Base-by-base conservation (phyloP, 805 yeast species). In the Kurtzmaniella cleridarum region DNA sequence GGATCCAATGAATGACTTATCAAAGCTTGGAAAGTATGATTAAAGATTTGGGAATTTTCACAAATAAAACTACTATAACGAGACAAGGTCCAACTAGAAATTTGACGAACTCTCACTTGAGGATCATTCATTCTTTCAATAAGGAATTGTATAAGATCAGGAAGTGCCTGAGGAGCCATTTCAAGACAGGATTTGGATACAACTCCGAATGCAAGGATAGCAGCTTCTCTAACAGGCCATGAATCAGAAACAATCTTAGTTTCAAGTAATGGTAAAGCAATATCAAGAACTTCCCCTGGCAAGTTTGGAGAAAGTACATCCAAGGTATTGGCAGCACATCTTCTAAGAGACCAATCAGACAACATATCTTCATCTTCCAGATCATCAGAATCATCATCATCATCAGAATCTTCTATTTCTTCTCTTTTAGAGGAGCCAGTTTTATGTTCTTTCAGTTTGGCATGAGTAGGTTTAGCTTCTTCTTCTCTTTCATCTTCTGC, bases 161-260 rank as follows among this genome's bases (percentile, higher is more conserved):
- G 95, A 30, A 93, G 66, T 49, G 84, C 84, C 30, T 77, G 78
- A 15, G 79, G 62, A 4, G 89, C 80, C 38, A 76, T 71, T 40
- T 82, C 86, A 34, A 82, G 68, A 48, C 95, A 89, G 47, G 96
- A 95, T 49, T 84, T 90, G 28, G 95, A 86, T 53, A 91, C 81
- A 23, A 98, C 98, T 45, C 98, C 98, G 54, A 93, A 75, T 1
- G 98, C 97, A 34, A 93, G 69, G 20, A 93, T 90, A 1, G 96
- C 81, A 5, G 97, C 93, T 59, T 93, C 98, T 43, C 97, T 76
- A 7, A 85, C 76, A 17, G 85, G 87, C 98, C 98, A 93, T 43
- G 82, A 76, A 3, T 69, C 64, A 3, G 88, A 75, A 7, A 74
- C 73, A 38, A 93, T 78, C 39, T 80, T 76, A 34, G 78, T 79